Evolutionary conservation across 2,329 filamentous ascomycete genomes (phyloP).

Genomic region (Geosmithia putterillii): DNA sequence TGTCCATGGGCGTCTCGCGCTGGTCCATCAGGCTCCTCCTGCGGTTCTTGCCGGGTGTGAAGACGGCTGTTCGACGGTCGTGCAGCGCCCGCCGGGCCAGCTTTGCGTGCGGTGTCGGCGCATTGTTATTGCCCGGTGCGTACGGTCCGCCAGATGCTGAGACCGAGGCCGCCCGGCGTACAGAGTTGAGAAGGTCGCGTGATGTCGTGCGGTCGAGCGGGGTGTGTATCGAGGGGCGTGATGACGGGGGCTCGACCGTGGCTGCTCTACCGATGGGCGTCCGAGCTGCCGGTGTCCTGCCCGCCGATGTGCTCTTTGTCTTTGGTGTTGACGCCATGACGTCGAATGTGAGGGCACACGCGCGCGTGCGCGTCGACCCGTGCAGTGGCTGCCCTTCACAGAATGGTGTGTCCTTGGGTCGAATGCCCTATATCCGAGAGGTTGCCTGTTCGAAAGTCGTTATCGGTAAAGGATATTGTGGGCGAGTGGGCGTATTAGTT

Average conservation of each 20-base stretch:
- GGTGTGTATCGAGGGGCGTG: slow-evolving; percentile 26
- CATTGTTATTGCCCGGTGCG: slow-evolving; percentile 14
- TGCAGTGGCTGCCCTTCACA: background rate
- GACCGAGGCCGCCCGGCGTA: slow-evolving; percentile 28
- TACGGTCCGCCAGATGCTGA: slow-evolving; percentile 28
- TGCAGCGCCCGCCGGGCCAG: slow-evolving; percentile 47
- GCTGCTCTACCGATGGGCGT: slow-evolving; percentile 15
- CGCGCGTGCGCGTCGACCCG: background rate
- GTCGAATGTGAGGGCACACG: background rate
- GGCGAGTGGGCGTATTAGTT: background rate
- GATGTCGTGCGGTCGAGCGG: slow-evolving; percentile 24
- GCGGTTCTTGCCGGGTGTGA: slow-evolving; percentile 46
- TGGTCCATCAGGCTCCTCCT: slow-evolving; percentile 44
- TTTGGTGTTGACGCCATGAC: slow-evolving; percentile 1
- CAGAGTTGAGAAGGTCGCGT: slow-evolving; percentile 23
- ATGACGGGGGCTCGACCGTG: slow-evolving; percentile 24
- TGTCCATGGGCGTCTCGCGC: slow-evolving; percentile 41
- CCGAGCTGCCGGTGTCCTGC: slow-evolving; percentile 2
- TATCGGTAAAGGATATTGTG: background rate
- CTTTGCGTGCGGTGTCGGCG: slow-evolving; percentile 47
- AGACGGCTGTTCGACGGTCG: slow-evolving; percentile 43
- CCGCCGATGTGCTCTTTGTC: background rate
- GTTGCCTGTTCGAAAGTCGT: background rate
- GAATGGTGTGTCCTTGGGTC: background rate
- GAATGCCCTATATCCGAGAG: background rate